Conservation (phyloP, 768 basidiomycete species). For the Lactarius hatsudake region DNA sequence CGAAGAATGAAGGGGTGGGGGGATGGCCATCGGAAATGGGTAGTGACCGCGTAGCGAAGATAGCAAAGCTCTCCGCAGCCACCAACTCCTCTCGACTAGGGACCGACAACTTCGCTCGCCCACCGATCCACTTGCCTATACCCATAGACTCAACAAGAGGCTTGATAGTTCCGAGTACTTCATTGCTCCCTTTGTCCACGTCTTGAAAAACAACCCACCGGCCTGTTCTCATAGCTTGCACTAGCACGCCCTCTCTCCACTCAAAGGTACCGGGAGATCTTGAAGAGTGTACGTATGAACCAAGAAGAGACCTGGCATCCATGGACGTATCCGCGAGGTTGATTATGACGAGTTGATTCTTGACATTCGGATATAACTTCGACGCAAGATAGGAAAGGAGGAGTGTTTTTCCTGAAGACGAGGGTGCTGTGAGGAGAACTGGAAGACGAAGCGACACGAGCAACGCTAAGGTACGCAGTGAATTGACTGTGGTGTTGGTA, state of each 20-base stretch:
- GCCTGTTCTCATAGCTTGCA: constrained; percentile 86
- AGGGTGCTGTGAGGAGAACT: constrained; percentile 76
- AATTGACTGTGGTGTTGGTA: constrained; percentile 57
- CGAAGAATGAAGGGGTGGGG: constrained; percentile 70
- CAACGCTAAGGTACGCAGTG: constrained; percentile 61
- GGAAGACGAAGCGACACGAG: constrained; percentile 70
- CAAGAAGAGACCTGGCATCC: constrained; percentile 89
- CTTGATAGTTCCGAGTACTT: constrained; percentile 85
- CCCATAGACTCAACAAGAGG: constrained; percentile 76
- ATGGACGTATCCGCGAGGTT: constrained; percentile 94
- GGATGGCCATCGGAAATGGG: constrained; percentile 47
- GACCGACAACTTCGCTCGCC: constrained; percentile 61
- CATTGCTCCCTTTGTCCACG: constrained; percentile 84
- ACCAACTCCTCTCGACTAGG: constrained; percentile 71
- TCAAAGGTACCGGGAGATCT: constrained; percentile 85
- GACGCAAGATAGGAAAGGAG: constrained; percentile 74
- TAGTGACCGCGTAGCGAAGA: constrained; percentile 87
- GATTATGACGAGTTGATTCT: constrained; percentile 76
- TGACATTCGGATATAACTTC: constrained; percentile 53
- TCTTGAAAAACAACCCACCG: constrained; percentile 93
- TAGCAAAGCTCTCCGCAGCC: constrained; percentile 74
- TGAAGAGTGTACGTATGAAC: constrained; percentile 88
- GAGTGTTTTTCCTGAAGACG: constrained; percentile 86
- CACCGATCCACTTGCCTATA: constrained; percentile 72
- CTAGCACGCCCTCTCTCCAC: constrained; percentile 93